These are phyloP conservation scores for Talinum fruticosum DNA, from an alignment of 148 eudicot species.

Conservation along the genomic window DNA sequence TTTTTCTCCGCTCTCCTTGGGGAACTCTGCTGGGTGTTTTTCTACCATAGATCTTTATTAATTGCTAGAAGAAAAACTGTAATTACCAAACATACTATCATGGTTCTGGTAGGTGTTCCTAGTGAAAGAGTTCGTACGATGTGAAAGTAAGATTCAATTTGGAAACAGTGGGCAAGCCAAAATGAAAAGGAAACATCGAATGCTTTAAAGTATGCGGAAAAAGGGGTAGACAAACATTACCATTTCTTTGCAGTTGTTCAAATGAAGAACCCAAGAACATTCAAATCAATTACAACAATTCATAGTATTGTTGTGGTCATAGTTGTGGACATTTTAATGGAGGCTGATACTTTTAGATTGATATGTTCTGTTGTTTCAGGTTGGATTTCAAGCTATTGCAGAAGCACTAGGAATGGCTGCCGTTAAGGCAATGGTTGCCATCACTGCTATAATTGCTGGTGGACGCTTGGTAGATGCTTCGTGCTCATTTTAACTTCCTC, in stretches of 20 bases:
- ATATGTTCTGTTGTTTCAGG: constrained; percentile 40
- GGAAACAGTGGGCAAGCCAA: neutral
- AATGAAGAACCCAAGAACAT: neutral
- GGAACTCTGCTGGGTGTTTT: neutral
- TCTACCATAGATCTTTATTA: neutral
- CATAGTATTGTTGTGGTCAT: constrained; percentile 1
- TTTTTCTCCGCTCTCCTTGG: neutral
- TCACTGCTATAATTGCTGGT: constrained; percentile 92
- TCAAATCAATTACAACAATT: neutral
- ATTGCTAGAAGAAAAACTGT: neutral
- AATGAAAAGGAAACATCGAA: neutral
- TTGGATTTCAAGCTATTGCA: constrained; percentile 95
- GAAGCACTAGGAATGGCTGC: constrained; percentile 99
- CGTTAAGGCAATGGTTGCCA: constrained; percentile 95
- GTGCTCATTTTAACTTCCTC: neutral
- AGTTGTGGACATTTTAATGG: neutral
- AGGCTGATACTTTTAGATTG: constrained; percentile 1
- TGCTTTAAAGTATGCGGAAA: neutral
- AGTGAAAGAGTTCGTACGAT: neutral
- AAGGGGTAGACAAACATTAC: too few species aligned
- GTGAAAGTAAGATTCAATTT: neutral
- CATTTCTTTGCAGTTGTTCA: neutral
- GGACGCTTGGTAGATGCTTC: constrained; percentile 81
- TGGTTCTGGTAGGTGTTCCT: neutral
- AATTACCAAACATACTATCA: neutral